Evolutionary conservation across 306 rosid genomes (phyloP), one percentile per base, ranked within the genome.

Genomic region (Rosa rugosa): DNA sequence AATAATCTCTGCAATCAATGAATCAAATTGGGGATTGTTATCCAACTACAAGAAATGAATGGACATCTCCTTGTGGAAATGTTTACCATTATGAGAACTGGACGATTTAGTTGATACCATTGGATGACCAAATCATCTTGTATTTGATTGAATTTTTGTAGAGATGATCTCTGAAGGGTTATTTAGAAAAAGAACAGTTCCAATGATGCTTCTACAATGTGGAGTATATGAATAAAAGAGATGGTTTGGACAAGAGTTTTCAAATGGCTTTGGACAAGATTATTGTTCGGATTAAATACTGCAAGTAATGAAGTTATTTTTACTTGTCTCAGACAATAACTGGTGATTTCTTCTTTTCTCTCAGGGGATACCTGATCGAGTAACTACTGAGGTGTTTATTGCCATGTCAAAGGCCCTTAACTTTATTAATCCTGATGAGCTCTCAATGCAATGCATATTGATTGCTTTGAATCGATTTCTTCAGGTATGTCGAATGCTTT

Each of bases 351-450:
- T 80, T 82, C 75, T 71, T 12, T 57, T 53, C 62, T 77, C 80
- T 9, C 84, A 95, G 99, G 99, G 98, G 69, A 45, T 95, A 77
- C 99, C 99, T 54, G 97, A 92, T 42, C 91, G 98, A 27, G 99
- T 95, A 75, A 91, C 97, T 62, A 88, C 92, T n/a, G 99, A 95
- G 89, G 99, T 95, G 79, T 95, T 95, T 80, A 90, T 95, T 89
- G 99, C 99, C 71, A 95, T 95, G 99, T 92, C 99, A 73, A 95
- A 95, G 89, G 99, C 99, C 12, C 91, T 95, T 79, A 95, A 95
- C 88, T 92, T 95, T 84, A 95, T 95, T 82, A 95, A 95, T 76
- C 99, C 99, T 25, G 97, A 95, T 82, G 99, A 95, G 89, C 97
- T 95, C 85, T 95, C 99, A 71, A 95, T 95, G 99, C 99, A 95